A percentile compares a stretch with the other conserved stretches of the same genome.
These are phyloP conservation scores for Volvox africanus DNA, from an alignment of 139 green algal species.

Conservation along the genomic window DNA sequence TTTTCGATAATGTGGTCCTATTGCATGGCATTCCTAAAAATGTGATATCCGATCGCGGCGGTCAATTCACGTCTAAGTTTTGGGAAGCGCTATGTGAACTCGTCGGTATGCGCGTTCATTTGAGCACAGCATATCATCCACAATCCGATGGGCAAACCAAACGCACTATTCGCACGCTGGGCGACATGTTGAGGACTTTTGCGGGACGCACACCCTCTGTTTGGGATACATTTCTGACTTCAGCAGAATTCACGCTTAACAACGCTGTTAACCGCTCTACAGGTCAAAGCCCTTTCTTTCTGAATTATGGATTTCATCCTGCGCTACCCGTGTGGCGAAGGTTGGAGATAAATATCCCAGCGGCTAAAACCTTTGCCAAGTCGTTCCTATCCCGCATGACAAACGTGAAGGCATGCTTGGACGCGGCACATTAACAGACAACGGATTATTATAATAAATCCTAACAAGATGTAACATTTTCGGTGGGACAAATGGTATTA, in stretches of 20 bases:
- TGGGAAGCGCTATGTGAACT: neutral
- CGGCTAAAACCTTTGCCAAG: neutral
- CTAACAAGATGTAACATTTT: neutral
- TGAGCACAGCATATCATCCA: neutral
- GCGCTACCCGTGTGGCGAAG: neutral
- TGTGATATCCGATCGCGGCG: neutral
- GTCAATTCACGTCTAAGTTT: neutral
- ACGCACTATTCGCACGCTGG: neutral
- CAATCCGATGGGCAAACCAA: conserved; percentile 10
- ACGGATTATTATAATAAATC: neutral
- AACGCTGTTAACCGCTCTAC: neutral
- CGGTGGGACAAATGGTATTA: neutral
- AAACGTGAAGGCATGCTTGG: neutral
- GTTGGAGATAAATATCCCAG: neutral
- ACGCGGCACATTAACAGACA: too few species aligned
- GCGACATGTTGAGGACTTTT: neutral
- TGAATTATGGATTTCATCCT: conserved; percentile 14
- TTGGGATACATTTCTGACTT: neutral
- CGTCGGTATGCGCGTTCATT: neutral
- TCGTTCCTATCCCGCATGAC: neutral
- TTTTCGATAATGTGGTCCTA: conserved; percentile 7
- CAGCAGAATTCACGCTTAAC: conserved; percentile 20
- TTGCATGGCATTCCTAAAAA: neutral
- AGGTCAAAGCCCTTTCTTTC: conserved; percentile 15
- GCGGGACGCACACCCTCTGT: neutral